Base-by-base conservation (phyloP, 345 rosid genomes). In the Psidium friedrichsthalianum region DNA sequence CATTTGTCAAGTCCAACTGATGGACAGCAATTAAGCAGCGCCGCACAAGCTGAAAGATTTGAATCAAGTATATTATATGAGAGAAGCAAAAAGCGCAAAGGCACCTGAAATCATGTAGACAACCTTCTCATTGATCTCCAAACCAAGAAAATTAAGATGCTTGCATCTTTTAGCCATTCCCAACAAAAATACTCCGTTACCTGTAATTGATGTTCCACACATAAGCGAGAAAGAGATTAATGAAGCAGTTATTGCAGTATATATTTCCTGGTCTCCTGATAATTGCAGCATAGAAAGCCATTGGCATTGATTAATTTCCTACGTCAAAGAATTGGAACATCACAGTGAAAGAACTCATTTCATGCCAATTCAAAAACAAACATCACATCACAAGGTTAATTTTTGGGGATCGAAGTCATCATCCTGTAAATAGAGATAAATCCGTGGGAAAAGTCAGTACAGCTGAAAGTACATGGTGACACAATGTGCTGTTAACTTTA, bases 111-210 rank as follows among this genome's bases (percentile, higher is more conserved):
- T 27, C 82, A 86, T 84, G 58, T 55, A 81, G 10, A 69, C 83
- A 49, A 93, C 97, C 95, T 92, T 94, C 86, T 86, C 90, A 83
- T 94, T 93, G 20, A 90, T 91, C 91, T 94, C 95, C 49, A 93
- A 54, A 85, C 95, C 97, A 80, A 94, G 97, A 90, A 92, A 93
- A 88, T 94, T 94, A 32, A 91, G 86, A 88, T 90, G 93, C 76
- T 86, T 88, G 86, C 91, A 88, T 76, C 86, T 91, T 83, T 86
- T 84, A 88, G 94, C 92, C 97, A 94, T 94, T 82, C 89, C 94
- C 86, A 91, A 74, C 82, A 94, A 89, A 88, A 93, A 94, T 82
- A 92, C 53, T 74, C 95, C 95, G 85, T 91, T 92, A 86, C 95
- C 95, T 93, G 88, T 85, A 87, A 89, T 83, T 85, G 76, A 84